Evolutionary conservation across 352 stramenopile species (phyloP).

Genomic region (Blastocystis sp.): DNA sequence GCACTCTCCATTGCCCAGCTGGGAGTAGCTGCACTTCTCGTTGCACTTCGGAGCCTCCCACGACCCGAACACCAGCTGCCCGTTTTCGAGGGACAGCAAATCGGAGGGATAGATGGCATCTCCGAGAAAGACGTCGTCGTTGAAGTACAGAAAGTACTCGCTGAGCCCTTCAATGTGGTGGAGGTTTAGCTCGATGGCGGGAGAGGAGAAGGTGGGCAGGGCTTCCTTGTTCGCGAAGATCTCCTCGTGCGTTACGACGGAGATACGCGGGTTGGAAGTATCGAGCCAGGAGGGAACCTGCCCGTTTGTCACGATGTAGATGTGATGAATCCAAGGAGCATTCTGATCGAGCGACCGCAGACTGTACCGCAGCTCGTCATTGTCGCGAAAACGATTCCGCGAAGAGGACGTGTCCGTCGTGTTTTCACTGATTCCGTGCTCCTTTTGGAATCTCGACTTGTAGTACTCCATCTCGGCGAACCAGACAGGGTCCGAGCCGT

Average conservation of each 20-base stretch:
- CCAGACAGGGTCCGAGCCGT: slow-evolving; percentile 88
- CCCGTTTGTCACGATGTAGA: slow-evolving; percentile 89
- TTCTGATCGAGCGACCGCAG: slow-evolving; percentile 89
- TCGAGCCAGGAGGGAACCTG: slow-evolving; percentile 90
- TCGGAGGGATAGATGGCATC: slow-evolving; percentile 82
- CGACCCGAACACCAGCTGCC: slow-evolving; percentile 85
- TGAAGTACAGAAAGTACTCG: slow-evolving; percentile 90
- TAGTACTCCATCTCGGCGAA: slow-evolving; percentile 80
- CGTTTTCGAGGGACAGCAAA: slow-evolving; percentile 81
- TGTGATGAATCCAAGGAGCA: slow-evolving; percentile 87
- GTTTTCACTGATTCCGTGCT: background rate
- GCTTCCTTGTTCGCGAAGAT: slow-evolving; percentile 82
- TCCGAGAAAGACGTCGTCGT: slow-evolving; percentile 91
- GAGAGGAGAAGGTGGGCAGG: slow-evolving; percentile 88
- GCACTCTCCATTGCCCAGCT: slow-evolving; percentile 76
- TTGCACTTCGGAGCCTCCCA: slow-evolving; percentile 87
- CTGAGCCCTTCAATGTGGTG: slow-evolving; percentile 86
- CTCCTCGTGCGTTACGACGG: slow-evolving; percentile 82
- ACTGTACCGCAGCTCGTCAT: slow-evolving; percentile 83
- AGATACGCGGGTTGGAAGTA: slow-evolving; percentile 78
- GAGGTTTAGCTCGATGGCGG: slow-evolving; percentile 87
- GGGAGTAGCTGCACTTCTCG: slow-evolving; percentile 75
- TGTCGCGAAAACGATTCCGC: slow-evolving; percentile 89
- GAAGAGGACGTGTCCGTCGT: slow-evolving; percentile 74
- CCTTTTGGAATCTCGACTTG: background rate